A percentile compares a stretch with the other conserved stretches of the same genome.
Evolutionary conservation across 257 asterid species (phyloP).

Genomic region (Sherardia arvensis): DNA sequence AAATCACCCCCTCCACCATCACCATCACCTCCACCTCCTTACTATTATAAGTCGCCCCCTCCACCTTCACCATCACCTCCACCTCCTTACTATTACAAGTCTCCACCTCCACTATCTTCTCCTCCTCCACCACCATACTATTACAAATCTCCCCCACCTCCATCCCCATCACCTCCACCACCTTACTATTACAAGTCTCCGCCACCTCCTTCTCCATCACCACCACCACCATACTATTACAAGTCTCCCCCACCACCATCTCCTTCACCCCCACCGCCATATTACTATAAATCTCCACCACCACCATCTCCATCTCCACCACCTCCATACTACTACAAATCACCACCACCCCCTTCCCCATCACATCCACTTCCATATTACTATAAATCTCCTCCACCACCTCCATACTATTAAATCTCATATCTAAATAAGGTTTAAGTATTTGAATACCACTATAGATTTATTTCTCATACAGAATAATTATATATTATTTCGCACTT

Average conservation of each 20-base stretch:
- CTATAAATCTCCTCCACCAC: conserved; percentile 1
- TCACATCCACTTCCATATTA: background rate
- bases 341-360: background rate
- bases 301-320: background rate
- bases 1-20: background rate
- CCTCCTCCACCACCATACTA: background rate
- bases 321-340: background rate
- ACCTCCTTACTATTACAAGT: background rate
- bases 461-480: background rate
- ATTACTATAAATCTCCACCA: conserved; percentile 1
- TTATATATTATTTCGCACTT: background rate
- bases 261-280: background rate
- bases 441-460: background rate
- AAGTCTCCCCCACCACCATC: conserved; percentile 3
- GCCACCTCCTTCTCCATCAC: background rate
- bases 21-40: background rate
- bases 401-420: background rate
- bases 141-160: background rate
- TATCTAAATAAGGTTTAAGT: background rate
- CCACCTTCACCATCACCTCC: background rate
- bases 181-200: conserved; percentile 3
- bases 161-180: background rate
- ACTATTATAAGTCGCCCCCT: background rate
- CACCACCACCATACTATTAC: conserved; percentile 5
- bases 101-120: background rate